Evolutionary conservation across 2,329 filamentous ascomycete species (phyloP).

Genomic region (Capronia americana): DNA sequence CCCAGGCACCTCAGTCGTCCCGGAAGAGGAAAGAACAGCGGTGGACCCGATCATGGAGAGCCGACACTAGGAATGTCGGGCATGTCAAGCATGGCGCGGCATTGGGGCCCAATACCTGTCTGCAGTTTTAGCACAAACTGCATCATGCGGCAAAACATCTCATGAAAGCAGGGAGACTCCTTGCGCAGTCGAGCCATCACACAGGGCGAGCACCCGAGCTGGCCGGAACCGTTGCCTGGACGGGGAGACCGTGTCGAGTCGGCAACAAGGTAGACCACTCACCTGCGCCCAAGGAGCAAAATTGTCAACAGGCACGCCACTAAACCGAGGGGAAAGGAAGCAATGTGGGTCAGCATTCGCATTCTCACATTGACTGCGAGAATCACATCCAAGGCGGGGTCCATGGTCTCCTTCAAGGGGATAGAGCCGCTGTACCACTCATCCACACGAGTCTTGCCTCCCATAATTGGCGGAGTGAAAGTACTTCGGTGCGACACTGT

Average conservation of each 20-base stretch:
- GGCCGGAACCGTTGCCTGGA: slow-evolving; percentile 60
- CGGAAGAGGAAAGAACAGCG: slow-evolving; percentile 49
- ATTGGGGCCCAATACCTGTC: slow-evolving; percentile 59
- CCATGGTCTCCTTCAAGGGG: slow-evolving; percentile 54
- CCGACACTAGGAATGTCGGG: slow-evolving; percentile 63
- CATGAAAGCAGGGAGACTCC: slow-evolving; percentile 65
- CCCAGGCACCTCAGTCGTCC: slow-evolving; percentile 57
- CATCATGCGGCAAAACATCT: slow-evolving; percentile 63
- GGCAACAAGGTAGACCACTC: slow-evolving; percentile 56
- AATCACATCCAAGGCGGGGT: slow-evolving; percentile 54
- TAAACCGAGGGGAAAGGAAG: not conserved
- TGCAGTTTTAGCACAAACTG: slow-evolving; percentile 56
- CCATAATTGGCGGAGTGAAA: slow-evolving; percentile 64
- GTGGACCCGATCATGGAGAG: slow-evolving; percentile 55
- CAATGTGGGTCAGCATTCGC: slow-evolving; percentile 19
- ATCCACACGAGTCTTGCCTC: slow-evolving; percentile 61
- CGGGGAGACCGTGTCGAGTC: slow-evolving; percentile 59
- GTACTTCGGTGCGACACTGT: slow-evolving; percentile 48
- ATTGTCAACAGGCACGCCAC: slow-evolving; percentile 19
- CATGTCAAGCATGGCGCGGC: slow-evolving; percentile 61
- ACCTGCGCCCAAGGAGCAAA: slow-evolving; percentile 46
- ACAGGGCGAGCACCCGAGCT: slow-evolving; percentile 61
- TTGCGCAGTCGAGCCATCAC: slow-evolving; percentile 61
- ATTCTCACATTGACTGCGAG: slow-evolving; percentile 54
- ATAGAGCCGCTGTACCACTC: slow-evolving; percentile 66